A percentile compares a stretch with the other conserved stretches of the same genome.
Evolutionary conservation across 176 grass and related monocot genomes (phyloP).

Genomic region (Triticum timopheevii): DNA sequence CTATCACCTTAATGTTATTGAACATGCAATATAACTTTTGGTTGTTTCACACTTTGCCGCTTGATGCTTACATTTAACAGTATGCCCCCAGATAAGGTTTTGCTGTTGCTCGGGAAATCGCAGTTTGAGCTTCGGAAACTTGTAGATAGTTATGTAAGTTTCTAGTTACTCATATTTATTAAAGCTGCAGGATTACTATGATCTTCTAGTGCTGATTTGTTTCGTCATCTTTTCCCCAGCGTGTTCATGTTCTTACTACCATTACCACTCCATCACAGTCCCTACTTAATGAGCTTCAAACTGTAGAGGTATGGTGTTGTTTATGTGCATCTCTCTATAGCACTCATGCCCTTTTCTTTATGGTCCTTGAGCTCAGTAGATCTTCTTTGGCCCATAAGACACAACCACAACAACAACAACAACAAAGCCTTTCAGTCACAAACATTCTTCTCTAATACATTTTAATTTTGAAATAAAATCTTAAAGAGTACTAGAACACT

Average conservation of each 20-base stretch:
- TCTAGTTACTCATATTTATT: constrained; percentile 21
- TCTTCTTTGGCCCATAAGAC: background rate
- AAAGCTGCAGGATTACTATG: constrained; percentile 1
- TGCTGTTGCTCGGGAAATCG: constrained; percentile 85
- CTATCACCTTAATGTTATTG: constrained; percentile 3
- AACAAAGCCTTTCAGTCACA: too few relatives aligned
- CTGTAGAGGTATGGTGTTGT: constrained; percentile 64
- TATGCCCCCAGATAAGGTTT: constrained; percentile 68
- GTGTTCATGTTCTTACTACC: constrained; percentile 91
- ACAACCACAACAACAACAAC: too few relatives aligned
- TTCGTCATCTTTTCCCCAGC: constrained; percentile 46
- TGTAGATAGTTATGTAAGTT: constrained; percentile 99
- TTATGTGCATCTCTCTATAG: constrained; percentile 13
- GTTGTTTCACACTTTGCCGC: background rate
- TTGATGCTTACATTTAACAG: constrained; percentile 32
- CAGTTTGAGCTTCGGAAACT: constrained; percentile 98
- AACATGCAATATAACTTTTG: background rate
- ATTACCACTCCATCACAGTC: constrained; percentile 92
- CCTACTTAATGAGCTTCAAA: constrained; percentile 93
- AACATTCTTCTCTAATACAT: background rate
- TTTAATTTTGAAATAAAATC: background rate
- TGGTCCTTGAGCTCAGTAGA: constrained; percentile 3
- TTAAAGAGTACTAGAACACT: background rate
- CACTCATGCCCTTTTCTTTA: background rate
- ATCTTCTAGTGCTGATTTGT: constrained; percentile 34